phyloP scores from a whole-genome alignment of 371 early-diverging fungal species.

The Rhizopus arrhizus region DNA sequence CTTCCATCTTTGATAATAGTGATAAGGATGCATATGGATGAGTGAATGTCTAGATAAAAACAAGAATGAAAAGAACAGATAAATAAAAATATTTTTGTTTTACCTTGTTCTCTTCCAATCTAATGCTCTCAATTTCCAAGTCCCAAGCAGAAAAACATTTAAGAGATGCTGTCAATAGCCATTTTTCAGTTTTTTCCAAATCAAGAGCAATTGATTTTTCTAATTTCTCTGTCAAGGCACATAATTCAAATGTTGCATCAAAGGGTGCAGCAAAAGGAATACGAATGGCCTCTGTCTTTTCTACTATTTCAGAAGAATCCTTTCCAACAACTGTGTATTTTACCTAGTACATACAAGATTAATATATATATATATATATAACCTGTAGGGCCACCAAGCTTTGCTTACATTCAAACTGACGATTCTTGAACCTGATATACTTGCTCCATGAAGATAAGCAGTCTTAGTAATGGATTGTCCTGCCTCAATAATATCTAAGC shows the following conservation, averaged over 20 bases:
- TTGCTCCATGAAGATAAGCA: conserved; percentile 35
- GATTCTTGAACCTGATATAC: conserved; percentile 33
- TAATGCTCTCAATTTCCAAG: conserved; percentile 44
- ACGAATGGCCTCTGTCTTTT: conserved; percentile 50
- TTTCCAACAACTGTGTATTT: conserved; percentile 23
- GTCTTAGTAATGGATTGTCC: conserved; percentile 23
- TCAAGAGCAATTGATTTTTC: conserved; percentile 32
- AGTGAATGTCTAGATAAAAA: conserved; percentile 2
- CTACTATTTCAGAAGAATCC: conserved; percentile 30
- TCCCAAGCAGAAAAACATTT: conserved; percentile 53
- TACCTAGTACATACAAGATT: conserved; percentile 5
- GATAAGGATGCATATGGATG: conserved; percentile 20
- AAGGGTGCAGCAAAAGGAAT: conserved; percentile 56
- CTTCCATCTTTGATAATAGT: conserved; percentile 27
- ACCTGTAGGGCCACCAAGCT: no score
- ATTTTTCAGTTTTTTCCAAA: conserved; percentile 36
- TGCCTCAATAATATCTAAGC: conserved; percentile 34
- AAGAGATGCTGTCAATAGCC: conserved; percentile 45
- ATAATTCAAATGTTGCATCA: conserved; percentile 46
- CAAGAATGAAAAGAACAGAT: not conserved
- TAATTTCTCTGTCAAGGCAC: conserved; percentile 33
- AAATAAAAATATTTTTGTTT: not conserved
- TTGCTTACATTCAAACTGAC: conserved; percentile 38
- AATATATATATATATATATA: no score
- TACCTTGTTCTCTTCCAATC: conserved; percentile 38